Base-by-base conservation (phyloP, 1,284 basidiomycete species). In the Moesziomyces parantarcticus region DNA sequence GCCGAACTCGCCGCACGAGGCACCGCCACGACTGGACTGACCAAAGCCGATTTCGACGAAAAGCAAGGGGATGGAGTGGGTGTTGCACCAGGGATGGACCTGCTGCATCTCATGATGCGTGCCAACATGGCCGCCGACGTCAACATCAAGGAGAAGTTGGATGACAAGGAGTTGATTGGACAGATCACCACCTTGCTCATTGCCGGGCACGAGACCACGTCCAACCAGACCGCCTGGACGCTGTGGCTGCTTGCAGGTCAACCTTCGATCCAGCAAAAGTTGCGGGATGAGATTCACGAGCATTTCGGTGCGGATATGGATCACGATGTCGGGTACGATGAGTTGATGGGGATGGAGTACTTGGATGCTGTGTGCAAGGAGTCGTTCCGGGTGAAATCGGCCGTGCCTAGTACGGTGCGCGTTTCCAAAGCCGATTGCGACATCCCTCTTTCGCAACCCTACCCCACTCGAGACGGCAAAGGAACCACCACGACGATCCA, bases 141-240 rank as follows among this genome's bases (percentile, higher is more conserved):
- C 5, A 22, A 44, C 4, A 36, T 51, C 3, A 52, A 59, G 22
- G 71, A 78, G 34, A 62, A 66, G 40, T 58, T 83, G 8, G 63
- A 66, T 29, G 80, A 83, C 44, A 53, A 55, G 13, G 80, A 83
- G 53, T 44, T 83, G 7, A 62, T 73, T 18, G 78, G 78, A 3
- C 79, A 82, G 49, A 68, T 81, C 20, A 78, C 78, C 5, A 81
- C 79, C 0, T 65, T 82, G 18, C 66, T 81, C 5, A 81, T 83
- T 22, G 78, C 76, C 3, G 81, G 81, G 0, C 80, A 83, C 66
- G 82, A 84, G 50, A 81, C 82, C 2, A 78, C 81, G 3, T 69
- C 78, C 7, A 78, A 78, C 10, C 79, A 79, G 39, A 69, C 76
- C 13, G 54, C 65, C 2, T 84, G 83, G 83, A 73, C 80, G 8